Evolutionary conservation across 106 monocot species (phyloP), one percentile per base, ranked within the genome.

Genomic region (Iris macrosiphon): DNA sequence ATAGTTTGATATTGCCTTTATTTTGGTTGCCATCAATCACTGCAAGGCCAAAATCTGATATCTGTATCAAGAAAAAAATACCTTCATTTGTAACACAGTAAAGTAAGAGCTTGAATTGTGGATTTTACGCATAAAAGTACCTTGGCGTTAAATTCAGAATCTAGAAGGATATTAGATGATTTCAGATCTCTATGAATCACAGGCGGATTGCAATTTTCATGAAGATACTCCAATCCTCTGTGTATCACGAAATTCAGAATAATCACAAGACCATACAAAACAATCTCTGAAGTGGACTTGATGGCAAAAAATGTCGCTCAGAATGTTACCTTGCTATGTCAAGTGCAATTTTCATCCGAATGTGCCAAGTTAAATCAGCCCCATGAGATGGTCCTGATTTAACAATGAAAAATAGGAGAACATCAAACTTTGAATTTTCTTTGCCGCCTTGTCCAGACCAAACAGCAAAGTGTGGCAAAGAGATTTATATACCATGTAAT

Each of bases 331-430:
- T 91, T 71, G 98, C 98, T 26, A 65, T 40, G 63, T 99, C 98
- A 59, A 99, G 83, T 11, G 98, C 91, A 60, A 99, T 92, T 68
- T 99, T 91, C 87, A 99, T 87, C 40, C 91, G 78, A 49, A 99
- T 68, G 39, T 87, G 71, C 98, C 98, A 99, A 22, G 63, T 81
- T 62, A 91, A 54, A 33, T 72, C 56, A 38, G 87, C 73, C 7
- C 78, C 90, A 65, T 70, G 75, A 46, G 98, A 71, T 57, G 72
- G 59, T 30, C 83, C 91, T 91, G 58, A 44, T 33, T 26, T 31
- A 57, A 9, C 11, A 70, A 20, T 53, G 41, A 57, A 73, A 55
- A 40, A 56, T 28, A 26, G 28, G 2, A 7, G 28, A 49, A 27
- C 4, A 19, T 49, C 49, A 26, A 49, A 49, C 11, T 2, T n/a